These are phyloP conservation scores for Tetrahymena thermophila DNA, from an alignment of 73 alveolate species.

Conservation along the genomic window DNA sequence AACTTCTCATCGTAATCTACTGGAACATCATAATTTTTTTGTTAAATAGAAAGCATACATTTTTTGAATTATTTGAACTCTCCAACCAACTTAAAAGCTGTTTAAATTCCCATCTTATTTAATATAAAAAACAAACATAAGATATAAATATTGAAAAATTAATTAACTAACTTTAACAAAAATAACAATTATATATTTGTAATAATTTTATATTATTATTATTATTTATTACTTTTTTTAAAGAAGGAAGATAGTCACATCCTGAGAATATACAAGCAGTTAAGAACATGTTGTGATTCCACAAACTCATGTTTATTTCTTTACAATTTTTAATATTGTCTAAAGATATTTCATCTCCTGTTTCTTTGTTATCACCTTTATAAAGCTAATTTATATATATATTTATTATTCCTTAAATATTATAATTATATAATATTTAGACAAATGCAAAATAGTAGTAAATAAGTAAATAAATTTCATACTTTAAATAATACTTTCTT, in stretches of 20 bases:
- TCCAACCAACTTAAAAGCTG: constrained; percentile 39
- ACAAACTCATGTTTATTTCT: constrained; percentile 56
- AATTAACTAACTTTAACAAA: constrained; percentile 51
- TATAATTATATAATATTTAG: not conserved
- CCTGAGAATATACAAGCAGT: constrained; percentile 92
- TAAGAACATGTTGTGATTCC: constrained; percentile 73
- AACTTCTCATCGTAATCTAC: constrained; percentile 71
- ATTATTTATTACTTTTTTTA: constrained; percentile 73
- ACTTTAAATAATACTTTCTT: constrained; percentile 77
- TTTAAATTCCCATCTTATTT: constrained; percentile 22
- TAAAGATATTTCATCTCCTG: constrained; percentile 63
- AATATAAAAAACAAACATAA: constrained; percentile 7
- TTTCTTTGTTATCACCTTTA: constrained; percentile 23
- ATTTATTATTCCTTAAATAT: not conserved
- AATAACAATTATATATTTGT: no score
- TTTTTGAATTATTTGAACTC: not conserved
- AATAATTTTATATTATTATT: no score
- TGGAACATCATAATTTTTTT: constrained; percentile 58
- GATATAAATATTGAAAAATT: not conserved
- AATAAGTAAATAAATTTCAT: not conserved
- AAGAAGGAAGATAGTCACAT: constrained; percentile 92
- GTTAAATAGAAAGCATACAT: constrained; percentile 15
- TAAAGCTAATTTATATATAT: not conserved
- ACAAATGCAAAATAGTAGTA: not conserved
- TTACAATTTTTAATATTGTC: constrained; percentile 49